These are phyloP conservation scores for Diaporthe humulicola DNA, from an alignment of 2,329 filamentous ascomycete genomes.

Conservation along the genomic window DNA sequence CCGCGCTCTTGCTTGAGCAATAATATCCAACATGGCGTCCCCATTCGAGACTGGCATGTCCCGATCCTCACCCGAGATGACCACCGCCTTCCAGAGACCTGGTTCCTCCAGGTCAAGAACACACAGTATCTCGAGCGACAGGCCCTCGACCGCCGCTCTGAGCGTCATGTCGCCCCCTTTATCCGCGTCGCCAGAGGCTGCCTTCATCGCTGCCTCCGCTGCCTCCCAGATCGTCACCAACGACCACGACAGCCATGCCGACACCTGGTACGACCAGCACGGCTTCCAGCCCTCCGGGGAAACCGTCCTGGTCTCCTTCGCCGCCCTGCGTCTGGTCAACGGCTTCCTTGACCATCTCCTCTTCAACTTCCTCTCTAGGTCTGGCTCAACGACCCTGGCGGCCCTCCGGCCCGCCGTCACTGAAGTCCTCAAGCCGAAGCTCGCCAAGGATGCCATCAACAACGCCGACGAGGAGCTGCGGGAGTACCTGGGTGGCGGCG, in stretches of 20 bases:
- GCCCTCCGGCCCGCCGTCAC: constrained; percentile 84
- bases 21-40: constrained; percentile 38
- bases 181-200: constrained; percentile 80
- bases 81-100: constrained; percentile 39
- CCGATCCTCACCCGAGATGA: constrained; percentile 35
- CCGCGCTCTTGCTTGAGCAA: constrained; percentile 21
- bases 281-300: constrained; percentile 75
- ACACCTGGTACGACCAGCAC: constrained; percentile 77
- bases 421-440: constrained; percentile 88
- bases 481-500: constrained; percentile 85
- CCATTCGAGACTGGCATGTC: constrained; percentile 34
- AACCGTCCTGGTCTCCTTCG: constrained; percentile 78
- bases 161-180: constrained; percentile 76
- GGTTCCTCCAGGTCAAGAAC: constrained; percentile 57
- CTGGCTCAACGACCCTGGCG: constrained; percentile 82
- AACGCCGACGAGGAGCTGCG: constrained; percentile 66
- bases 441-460: constrained; percentile 75
- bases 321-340: constrained; percentile 85
- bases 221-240: constrained; percentile 94
- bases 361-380: constrained; percentile 86
- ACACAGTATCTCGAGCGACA: constrained; percentile 79
- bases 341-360: constrained; percentile 93
- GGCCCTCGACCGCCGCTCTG: constrained; percentile 71
- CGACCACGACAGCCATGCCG: constrained; percentile 82
- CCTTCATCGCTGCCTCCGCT: constrained; percentile 88